Percentiles rank a stretch among this genome's conserved stretches.
Evolutionary conservation across 371 early-diverging fungal genomes (phyloP).

Genomic region (Zychaea mexicana): DNA sequence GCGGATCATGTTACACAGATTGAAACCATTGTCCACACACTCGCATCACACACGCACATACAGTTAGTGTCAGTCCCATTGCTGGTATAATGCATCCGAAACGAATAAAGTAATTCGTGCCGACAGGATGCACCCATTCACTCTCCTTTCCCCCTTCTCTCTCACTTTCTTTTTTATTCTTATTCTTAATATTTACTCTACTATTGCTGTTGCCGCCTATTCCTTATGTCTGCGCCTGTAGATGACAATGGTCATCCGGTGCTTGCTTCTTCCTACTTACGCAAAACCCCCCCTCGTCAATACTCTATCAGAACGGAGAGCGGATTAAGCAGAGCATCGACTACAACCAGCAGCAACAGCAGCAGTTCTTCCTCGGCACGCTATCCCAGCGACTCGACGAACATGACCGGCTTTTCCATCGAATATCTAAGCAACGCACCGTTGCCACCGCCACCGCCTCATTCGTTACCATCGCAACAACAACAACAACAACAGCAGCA

Average conservation of each 20-base stretch:
- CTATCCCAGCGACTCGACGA: constrained; percentile 12
- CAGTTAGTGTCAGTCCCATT: too few relatives aligned
- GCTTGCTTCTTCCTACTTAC: not conserved
- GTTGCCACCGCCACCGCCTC: constrained; percentile 11
- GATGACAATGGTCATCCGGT: constrained; percentile 17
- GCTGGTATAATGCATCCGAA: constrained; percentile 2
- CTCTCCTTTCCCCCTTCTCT: not conserved
- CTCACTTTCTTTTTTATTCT: constrained; percentile 5
- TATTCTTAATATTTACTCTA: constrained; percentile 5
- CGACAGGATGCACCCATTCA: not conserved
- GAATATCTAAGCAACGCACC: constrained; percentile 9
- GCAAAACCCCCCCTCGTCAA: constrained; percentile 5
- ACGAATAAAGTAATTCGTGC: not conserved
- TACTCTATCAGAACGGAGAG: not conserved
- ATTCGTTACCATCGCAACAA: not conserved
- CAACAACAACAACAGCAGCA: not conserved
- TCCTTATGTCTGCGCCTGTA: constrained; percentile 7
- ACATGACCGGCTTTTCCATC: constrained; percentile 1
- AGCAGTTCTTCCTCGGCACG: constrained; percentile 3
- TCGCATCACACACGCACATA: too few relatives aligned
- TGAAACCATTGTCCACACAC: constrained; percentile 1
- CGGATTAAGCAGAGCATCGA: constrained; percentile 15
- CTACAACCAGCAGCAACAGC: constrained; percentile 9
- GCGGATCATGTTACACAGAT: not conserved
- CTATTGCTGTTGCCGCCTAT: not conserved